Evolutionary conservation across 257 asterid genomes (phyloP).

Genomic region (Ehretia macrophylla): DNA sequence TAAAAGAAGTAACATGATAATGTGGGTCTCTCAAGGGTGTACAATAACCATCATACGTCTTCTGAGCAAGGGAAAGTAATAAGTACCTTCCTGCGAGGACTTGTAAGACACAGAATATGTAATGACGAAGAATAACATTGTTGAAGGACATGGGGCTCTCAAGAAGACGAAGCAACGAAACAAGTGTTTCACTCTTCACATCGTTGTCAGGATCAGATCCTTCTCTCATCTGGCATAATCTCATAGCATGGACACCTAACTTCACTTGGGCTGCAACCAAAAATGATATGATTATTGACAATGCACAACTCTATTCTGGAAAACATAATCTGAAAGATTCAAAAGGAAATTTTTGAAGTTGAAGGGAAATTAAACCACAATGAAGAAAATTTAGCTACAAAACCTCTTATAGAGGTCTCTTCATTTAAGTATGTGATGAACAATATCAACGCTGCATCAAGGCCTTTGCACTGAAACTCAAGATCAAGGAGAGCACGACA

Average conservation of each 20-base stretch:
- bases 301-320: neutral
- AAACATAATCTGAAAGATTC: too few relatives aligned
- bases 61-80: slow-evolving; percentile 11
- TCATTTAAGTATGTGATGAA: slow-evolving; percentile 64
- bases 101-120: slow-evolving; percentile 91
- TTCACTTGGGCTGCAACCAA: slow-evolving; percentile 76
- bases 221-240: slow-evolving; percentile 72
- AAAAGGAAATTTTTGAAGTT: neutral
- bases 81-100: slow-evolving; percentile 82
- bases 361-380: neutral
- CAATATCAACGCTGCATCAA: slow-evolving; percentile 66
- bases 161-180: slow-evolving; percentile 77
- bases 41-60: too few relatives aligned
- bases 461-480: slow-evolving; percentile 75
- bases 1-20: too few relatives aligned
- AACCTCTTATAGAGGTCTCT: slow-evolving; percentile 86
- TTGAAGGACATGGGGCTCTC: slow-evolving; percentile 94
- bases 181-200: slow-evolving; percentile 74
- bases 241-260: slow-evolving; percentile 73
- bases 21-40: too few relatives aligned
- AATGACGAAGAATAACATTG: slow-evolving; percentile 81
- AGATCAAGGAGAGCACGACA: slow-evolving; percentile 86
- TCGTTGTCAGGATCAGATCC: slow-evolving; percentile 48
- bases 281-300: neutral
- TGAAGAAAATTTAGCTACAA: slow-evolving; percentile 1